A percentile compares a stretch with the other conserved stretches of the same genome.
phyloP scores from a whole-genome alignment of 2,329 filamentous ascomycete genomes.

The Xylariaceae sp. region DNA sequence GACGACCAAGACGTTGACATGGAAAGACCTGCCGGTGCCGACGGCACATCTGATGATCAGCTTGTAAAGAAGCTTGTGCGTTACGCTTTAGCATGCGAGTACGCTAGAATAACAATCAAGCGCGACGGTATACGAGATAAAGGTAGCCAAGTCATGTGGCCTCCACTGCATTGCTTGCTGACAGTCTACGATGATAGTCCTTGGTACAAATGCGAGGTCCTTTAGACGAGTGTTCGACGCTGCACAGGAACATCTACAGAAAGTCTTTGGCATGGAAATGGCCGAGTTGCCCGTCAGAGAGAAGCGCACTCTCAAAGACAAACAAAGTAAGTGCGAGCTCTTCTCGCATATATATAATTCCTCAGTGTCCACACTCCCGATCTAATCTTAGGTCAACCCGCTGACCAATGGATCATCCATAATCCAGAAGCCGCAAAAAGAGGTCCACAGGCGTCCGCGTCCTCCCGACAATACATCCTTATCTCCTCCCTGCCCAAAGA shows the following conservation, averaged over 20 bases:
- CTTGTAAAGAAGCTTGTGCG: slow-evolving; percentile 72
- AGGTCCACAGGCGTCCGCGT: slow-evolving; percentile 55
- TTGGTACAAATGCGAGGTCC: slow-evolving; percentile 71
- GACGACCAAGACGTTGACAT: slow-evolving; percentile 26
- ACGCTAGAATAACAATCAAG: slow-evolving; percentile 64
- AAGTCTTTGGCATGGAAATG: slow-evolving; percentile 91
- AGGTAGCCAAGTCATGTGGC: slow-evolving; percentile 50
- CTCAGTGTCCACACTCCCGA: background rate
- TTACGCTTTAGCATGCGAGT: slow-evolving; percentile 71
- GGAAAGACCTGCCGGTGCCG: slow-evolving; percentile 25
- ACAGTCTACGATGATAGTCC: slow-evolving; percentile 55
- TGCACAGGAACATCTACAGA: slow-evolving; percentile 74
- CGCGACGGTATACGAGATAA: slow-evolving; percentile 69
- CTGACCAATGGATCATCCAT: slow-evolving; percentile 20
- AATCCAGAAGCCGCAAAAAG: slow-evolving; percentile 47
- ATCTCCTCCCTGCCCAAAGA: slow-evolving; percentile 72
- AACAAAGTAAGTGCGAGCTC: slow-evolving; percentile 65
- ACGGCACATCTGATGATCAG: slow-evolving; percentile 52
- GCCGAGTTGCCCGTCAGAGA: slow-evolving; percentile 81
- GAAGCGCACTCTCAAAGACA: slow-evolving; percentile 79
- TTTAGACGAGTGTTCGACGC: slow-evolving; percentile 80
- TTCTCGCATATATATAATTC: background rate
- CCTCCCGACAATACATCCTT: slow-evolving; percentile 78
- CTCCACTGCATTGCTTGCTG: background rate
- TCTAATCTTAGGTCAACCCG: slow-evolving; percentile 43